Percentiles rank a stretch among this genome's conserved stretches.
Evolutionary conservation across 2,329 filamentous ascomycete species (phyloP).

Genomic region (Blastomyces percursus): DNA sequence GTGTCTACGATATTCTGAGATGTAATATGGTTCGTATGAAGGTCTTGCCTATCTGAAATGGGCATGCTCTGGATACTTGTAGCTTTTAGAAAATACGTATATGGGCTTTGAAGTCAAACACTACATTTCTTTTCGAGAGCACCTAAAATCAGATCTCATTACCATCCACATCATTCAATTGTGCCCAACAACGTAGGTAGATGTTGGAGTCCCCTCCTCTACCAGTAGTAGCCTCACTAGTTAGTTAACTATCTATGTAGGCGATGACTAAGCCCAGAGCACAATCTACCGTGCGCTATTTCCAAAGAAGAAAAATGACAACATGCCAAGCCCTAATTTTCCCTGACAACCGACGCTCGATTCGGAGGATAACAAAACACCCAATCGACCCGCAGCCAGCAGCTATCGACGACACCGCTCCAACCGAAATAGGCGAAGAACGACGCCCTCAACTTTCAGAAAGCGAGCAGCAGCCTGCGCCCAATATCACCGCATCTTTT

Average conservation of each 20-base stretch:
- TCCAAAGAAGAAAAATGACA: slow-evolving; percentile 3
- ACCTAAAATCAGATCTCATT: not conserved
- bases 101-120: not conserved
- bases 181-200: not conserved
- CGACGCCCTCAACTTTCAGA: not conserved
- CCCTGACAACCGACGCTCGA: slow-evolving; percentile 2
- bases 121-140: not conserved
- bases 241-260: no score
- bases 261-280: not conserved
- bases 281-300: not conserved
- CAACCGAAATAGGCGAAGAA: not conserved
- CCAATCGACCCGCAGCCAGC: no score
- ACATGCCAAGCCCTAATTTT: slow-evolving; percentile 4
- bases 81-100: not conserved
- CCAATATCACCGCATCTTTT: not conserved
- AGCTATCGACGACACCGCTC: not conserved
- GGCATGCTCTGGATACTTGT: not conserved
- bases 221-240: no score
- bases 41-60: not conserved
- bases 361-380: slow-evolving; percentile 5
- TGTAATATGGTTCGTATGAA: not conserved
- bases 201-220: no score
- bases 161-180: not conserved
- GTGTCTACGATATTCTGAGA: not conserved
- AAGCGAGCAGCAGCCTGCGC: not conserved